Evolutionary conservation across 2,329 filamentous ascomycete genomes (phyloP).

Genomic region (Paramyrothecium roridum): DNA sequence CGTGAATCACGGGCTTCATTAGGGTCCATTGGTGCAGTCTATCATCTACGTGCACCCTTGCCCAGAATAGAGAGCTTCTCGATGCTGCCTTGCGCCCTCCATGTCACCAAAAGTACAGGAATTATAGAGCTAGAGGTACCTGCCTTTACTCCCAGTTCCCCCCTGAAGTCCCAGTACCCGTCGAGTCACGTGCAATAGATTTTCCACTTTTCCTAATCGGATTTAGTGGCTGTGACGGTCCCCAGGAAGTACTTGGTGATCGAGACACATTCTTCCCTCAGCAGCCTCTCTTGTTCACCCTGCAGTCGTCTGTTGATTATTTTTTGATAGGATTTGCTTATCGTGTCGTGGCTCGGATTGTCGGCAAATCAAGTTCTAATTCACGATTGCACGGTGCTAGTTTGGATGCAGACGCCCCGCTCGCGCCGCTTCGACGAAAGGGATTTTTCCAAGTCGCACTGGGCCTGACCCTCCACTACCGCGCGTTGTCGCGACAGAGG

Average conservation of each 20-base stretch:
- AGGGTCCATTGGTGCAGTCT: too few relatives aligned
- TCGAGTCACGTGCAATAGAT: slow-evolving; percentile 27
- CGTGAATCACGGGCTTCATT: too few relatives aligned
- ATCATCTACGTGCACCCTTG: too few relatives aligned
- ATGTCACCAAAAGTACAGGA: too few relatives aligned
- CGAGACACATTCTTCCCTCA: slow-evolving; percentile 36
- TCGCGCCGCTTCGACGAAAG: slow-evolving; percentile 31
- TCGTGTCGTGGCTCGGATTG: not conserved
- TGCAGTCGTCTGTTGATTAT: slow-evolving; percentile 16
- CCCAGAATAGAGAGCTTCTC: too few relatives aligned
- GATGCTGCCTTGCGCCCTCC: too few relatives aligned
- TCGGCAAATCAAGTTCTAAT: slow-evolving; percentile 15
- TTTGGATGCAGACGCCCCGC: slow-evolving; percentile 25
- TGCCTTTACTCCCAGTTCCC: too few relatives aligned
- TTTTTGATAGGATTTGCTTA: slow-evolving; percentile 13
- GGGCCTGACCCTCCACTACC: slow-evolving; percentile 28
- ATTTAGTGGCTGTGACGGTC: slow-evolving; percentile 22
- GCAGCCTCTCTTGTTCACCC: slow-evolving; percentile 24
- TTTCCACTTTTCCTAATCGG: slow-evolving; percentile 24
- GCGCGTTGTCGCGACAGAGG: slow-evolving; percentile 36
- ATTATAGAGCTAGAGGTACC: too few relatives aligned
- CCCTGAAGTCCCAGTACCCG: not conserved
- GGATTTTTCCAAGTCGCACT: slow-evolving; percentile 37
- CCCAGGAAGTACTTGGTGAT: slow-evolving; percentile 27
- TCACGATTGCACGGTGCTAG: slow-evolving; percentile 24